Conservation (phyloP, 2,329 filamentous ascomycete genomes). For the Colletotrichum echinochloae region DNA sequence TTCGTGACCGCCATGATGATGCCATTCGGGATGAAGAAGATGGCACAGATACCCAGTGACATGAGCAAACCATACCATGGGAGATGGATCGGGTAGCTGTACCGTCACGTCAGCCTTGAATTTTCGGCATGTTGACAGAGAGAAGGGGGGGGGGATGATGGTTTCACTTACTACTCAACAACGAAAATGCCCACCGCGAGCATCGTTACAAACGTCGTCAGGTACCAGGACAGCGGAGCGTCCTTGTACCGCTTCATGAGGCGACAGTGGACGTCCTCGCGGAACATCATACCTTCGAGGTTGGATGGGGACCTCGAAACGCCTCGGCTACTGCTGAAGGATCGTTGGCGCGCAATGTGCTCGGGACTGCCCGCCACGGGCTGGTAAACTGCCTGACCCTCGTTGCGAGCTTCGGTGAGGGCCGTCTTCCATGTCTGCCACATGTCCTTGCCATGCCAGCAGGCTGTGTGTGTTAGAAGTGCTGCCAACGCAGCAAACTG, state of each 20-base stretch:
- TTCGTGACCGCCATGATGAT: slow-evolving; percentile 96
- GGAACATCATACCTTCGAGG: slow-evolving; percentile 69
- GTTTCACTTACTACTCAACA: slow-evolving; percentile 79
- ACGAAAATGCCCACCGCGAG: slow-evolving; percentile 83
- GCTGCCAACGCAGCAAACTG: slow-evolving; percentile 87
- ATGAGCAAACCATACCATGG: slow-evolving; percentile 89
- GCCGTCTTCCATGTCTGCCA: slow-evolving; percentile 80
- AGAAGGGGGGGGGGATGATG: no score
- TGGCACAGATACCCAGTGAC: slow-evolving; percentile 79
- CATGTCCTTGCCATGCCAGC: slow-evolving; percentile 89
- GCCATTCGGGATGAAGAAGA: slow-evolving; percentile 90
- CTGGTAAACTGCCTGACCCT: slow-evolving; percentile 64
- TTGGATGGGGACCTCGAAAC: slow-evolving; percentile 54
- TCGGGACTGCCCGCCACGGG: slow-evolving; percentile 54
- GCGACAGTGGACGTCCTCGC: slow-evolving; percentile 86
- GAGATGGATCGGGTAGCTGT: slow-evolving; percentile 80
- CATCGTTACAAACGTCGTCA: slow-evolving; percentile 81
- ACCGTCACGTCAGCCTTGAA: slow-evolving; percentile 43
- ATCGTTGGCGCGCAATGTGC: slow-evolving; percentile 30
- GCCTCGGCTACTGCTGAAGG: slow-evolving; percentile 41
- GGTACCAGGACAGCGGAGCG: slow-evolving; percentile 85
- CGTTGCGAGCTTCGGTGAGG: slow-evolving; percentile 70
- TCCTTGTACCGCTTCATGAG: slow-evolving; percentile 87
- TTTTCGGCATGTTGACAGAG: slow-evolving; percentile 7
- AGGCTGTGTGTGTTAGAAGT: slow-evolving; percentile 82